A percentile compares a stretch with the other conserved stretches of the same genome.
Evolutionary conservation across 306 rosid species (phyloP).

Genomic region (Begonia peltatifolia): DNA sequence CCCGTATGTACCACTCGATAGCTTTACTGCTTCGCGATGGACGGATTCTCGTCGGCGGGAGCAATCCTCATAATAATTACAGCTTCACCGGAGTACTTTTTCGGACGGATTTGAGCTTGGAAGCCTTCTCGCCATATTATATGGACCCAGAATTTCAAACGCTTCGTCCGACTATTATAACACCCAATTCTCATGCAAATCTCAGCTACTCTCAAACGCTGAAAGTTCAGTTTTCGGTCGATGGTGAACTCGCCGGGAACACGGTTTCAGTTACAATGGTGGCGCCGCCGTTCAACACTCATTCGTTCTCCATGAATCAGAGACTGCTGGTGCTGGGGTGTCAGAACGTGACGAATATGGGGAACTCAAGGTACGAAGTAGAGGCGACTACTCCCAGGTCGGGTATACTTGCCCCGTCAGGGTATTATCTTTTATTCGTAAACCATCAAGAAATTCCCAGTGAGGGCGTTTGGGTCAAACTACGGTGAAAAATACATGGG

Average conservation of each 20-base stretch:
- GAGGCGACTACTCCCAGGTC: not conserved
- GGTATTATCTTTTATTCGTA: slow-evolving; percentile 3
- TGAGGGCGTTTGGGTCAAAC: not conserved
- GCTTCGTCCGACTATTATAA: slow-evolving; percentile 16
- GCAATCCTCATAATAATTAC: slow-evolving; percentile 42
- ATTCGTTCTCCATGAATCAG: slow-evolving; percentile 65
- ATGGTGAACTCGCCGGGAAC: not conserved
- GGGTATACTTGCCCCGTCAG: not conserved
- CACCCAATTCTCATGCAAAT: slow-evolving; percentile 8
- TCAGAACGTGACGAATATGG: slow-evolving; percentile 12
- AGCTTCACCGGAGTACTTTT: slow-evolving; percentile 26
- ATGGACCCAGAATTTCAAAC: slow-evolving; percentile 9
- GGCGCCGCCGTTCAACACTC: slow-evolving; percentile 51
- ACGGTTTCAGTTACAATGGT: slow-evolving; percentile 18
- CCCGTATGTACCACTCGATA: slow-evolving; percentile 47
- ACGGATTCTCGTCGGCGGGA: slow-evolving; percentile 52
- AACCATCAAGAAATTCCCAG: not conserved
- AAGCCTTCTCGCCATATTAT: slow-evolving; percentile 28
- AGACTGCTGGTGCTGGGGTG: slow-evolving; percentile 26
- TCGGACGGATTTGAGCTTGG: slow-evolving; percentile 29
- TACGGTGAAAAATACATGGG: not conserved
- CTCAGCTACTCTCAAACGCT: slow-evolving; percentile 10
- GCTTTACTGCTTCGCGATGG: slow-evolving; percentile 56
- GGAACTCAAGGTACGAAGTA: slow-evolving; percentile 13
- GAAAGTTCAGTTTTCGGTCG: slow-evolving; percentile 9